Evolutionary conservation across 2,329 filamentous ascomycete species (phyloP).

Genomic region (Trichoderma sp.): DNA sequence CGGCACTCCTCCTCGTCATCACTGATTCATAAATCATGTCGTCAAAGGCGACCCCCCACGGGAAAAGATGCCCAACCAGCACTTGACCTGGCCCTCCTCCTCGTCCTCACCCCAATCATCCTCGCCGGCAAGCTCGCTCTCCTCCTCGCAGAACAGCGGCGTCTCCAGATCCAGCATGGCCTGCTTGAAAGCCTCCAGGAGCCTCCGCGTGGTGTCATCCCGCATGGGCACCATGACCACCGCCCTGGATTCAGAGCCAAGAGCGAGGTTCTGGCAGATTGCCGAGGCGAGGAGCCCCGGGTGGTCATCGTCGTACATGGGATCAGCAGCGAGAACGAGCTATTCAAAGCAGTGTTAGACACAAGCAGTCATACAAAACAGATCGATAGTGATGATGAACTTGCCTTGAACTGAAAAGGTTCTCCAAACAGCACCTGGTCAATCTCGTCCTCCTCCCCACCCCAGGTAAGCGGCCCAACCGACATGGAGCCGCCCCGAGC

Average conservation of each 20-base stretch:
- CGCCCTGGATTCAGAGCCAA: constrained; percentile 60
- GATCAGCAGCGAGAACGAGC: constrained; percentile 82
- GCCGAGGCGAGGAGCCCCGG: constrained; percentile 72
- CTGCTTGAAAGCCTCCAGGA: constrained; percentile 64
- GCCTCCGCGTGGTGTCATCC: constrained; percentile 64
- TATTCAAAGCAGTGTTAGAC: constrained; percentile 36
- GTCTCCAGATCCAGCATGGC: constrained; percentile 58
- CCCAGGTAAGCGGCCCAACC: constrained; percentile 76
- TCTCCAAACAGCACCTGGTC: constrained; percentile 50
- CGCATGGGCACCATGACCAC: constrained; percentile 81
- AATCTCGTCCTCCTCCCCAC: constrained; percentile 50
- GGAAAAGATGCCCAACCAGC: constrained; percentile 69
- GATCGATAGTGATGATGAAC: not conserved
- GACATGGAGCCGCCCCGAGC: constrained; percentile 58
- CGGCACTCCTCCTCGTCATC: not conserved
- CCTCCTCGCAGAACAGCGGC: constrained; percentile 55
- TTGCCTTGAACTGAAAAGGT: constrained; percentile 56
- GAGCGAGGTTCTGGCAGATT: constrained; percentile 67
- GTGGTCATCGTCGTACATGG: constrained; percentile 84
- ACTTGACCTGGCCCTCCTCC: constrained; percentile 56
- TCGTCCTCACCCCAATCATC: constrained; percentile 71
- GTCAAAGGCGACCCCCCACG: constrained; percentile 34
- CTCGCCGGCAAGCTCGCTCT: constrained; percentile 65
- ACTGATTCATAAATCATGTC: constrained; percentile 14
- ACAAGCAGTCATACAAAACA: not conserved